Evolutionary conservation across 2,329 filamentous ascomycete species (phyloP).

Genomic region (Myriosclerotinia duriaeana): DNA sequence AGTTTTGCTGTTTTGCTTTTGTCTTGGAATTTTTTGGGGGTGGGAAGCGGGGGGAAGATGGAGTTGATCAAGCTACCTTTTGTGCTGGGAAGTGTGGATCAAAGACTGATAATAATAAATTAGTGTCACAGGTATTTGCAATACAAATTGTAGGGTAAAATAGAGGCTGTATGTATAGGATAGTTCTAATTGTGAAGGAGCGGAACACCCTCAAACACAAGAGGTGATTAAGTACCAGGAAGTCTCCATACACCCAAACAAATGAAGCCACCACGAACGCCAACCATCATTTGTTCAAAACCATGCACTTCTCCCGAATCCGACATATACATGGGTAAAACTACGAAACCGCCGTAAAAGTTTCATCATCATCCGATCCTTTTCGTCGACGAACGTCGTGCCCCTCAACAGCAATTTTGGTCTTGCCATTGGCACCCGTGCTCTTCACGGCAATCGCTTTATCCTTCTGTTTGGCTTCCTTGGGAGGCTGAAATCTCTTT

Average conservation of each 20-base stretch:
- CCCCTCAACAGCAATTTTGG: slow-evolving; percentile 37
- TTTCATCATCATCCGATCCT: slow-evolving; percentile 17
- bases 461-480: slow-evolving; percentile 40
- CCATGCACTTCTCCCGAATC: background rate
- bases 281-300: background rate
- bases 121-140: background rate
- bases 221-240: background rate
- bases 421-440: slow-evolving; percentile 36
- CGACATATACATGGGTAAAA: slow-evolving; percentile 11
- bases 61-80: no score
- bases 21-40: no score
- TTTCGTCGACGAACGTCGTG: slow-evolving; percentile 40
- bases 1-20: no score
- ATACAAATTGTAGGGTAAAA: background rate
- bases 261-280: background rate
- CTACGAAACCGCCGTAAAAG: slow-evolving; percentile 18
- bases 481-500: slow-evolving; percentile 66
- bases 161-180: slow-evolving; percentile 3
- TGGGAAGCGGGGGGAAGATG: no score
- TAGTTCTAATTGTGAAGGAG: slow-evolving; percentile 5
- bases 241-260: background rate
- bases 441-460: slow-evolving; percentile 36
- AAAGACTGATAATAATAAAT: background rate
- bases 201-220: background rate
- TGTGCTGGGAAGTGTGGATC: background rate